phyloP scores from a whole-genome alignment of 768 basidiomycete genomes.

The Clitopilus hobsonii region DNA sequence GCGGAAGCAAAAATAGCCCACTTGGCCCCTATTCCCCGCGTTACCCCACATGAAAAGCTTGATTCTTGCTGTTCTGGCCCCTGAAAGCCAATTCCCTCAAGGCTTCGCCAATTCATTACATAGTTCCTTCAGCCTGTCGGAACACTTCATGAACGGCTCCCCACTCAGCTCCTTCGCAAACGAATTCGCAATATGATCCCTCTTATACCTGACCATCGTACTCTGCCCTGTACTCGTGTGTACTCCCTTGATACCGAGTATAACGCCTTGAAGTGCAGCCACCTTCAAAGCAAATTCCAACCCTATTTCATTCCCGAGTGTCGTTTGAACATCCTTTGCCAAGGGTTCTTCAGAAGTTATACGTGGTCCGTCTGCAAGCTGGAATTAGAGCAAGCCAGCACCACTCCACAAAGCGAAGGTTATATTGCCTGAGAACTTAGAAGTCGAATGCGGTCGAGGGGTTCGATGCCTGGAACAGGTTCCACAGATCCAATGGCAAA shows the following conservation, averaged over 20 bases:
- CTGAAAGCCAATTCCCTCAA: neutral
- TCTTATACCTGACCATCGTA: neutral
- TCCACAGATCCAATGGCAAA: neutral
- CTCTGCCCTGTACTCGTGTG: neutral
- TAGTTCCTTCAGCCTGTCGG: neutral
- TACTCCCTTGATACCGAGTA: neutral
- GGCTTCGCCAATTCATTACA: neutral
- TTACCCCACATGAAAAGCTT: no score
- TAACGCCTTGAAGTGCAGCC: neutral
- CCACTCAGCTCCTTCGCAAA: neutral
- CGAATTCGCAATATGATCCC: neutral
- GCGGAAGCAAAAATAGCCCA: no score
- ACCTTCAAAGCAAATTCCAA: neutral
- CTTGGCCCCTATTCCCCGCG: no score
- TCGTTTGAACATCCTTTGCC: neutral
- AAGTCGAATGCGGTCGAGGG: neutral
- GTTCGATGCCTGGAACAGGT: neutral
- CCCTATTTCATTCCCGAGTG: neutral
- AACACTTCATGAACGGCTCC: neutral
- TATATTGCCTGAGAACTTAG: neutral
- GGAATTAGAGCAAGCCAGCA: neutral
- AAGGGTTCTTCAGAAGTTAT: neutral
- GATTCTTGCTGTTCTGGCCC: neutral
- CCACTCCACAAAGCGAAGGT: neutral
- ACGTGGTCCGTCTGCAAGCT: neutral